A percentile compares a stretch with the other conserved stretches of the same genome.
Evolutionary conservation across 129 eudicot species (phyloP).

Genomic region (Oenanthe sinensis): DNA sequence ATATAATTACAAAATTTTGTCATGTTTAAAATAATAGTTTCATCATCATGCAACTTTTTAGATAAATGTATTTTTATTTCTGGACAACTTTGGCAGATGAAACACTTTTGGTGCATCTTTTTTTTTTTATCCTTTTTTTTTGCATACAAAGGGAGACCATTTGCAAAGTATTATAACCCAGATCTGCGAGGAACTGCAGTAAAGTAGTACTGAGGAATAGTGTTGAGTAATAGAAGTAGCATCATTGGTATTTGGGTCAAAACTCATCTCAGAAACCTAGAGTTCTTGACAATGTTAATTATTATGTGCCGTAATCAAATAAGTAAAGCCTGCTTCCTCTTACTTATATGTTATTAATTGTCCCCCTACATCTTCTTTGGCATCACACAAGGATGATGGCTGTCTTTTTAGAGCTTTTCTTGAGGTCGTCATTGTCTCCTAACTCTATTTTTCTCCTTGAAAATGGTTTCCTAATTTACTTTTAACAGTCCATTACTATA

Average conservation of each 20-base stretch:
- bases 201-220: too few relatives aligned
- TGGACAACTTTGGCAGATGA: background rate
- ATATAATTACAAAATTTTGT: too few relatives aligned
- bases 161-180: background rate
- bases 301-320: background rate
- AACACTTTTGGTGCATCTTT: background rate
- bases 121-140: too few relatives aligned
- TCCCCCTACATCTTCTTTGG: background rate
- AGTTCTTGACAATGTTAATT: background rate
- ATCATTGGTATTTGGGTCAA: too few relatives aligned
- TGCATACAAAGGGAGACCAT: background rate
- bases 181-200: background rate
- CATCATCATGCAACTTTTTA: background rate
- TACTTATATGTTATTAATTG: too few relatives aligned
- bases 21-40: background rate
- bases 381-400: background rate
- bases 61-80: too few relatives aligned
- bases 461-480: background rate
- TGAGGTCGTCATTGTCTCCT: background rate
- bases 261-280: too few relatives aligned
- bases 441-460: background rate
- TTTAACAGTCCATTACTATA: background rate
- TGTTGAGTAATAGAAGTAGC: too few relatives aligned
- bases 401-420: background rate
- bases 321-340: background rate